phyloP scores from a whole-genome alignment of 768 basidiomycete species.

The Stropharia rugosoannulata region DNA sequence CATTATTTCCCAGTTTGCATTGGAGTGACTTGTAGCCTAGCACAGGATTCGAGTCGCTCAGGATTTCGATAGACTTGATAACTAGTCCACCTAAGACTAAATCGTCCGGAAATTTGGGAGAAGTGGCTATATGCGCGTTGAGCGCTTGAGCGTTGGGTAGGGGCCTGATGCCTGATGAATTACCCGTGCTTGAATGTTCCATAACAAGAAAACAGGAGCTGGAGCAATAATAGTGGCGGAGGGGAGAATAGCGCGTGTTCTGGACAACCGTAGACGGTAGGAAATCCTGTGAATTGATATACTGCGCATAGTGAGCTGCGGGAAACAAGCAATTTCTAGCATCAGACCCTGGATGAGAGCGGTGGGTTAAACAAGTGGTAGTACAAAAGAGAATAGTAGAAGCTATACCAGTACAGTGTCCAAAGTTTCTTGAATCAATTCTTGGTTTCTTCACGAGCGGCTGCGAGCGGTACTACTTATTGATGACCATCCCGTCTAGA shows the following conservation, averaged over 20 bases:
- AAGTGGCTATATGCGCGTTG: conserved; percentile 7
- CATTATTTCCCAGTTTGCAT: conserved; percentile 16
- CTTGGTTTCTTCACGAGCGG: no score
- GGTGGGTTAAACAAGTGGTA: no score
- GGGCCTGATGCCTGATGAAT: neutral
- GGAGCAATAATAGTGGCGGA: neutral
- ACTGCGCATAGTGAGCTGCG: neutral
- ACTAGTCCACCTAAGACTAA: conserved; percentile 8
- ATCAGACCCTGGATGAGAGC: neutral
- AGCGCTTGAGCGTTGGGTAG: conserved; percentile 11
- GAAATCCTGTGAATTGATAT: neutral
- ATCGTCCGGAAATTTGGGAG: conserved; percentile 10
- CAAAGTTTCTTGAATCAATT: no score
- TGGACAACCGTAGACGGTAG: neutral
- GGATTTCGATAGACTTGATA: conserved; percentile 9
- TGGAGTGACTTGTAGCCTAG: conserved; percentile 13
- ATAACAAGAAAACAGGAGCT: neutral
- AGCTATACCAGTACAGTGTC: no score
- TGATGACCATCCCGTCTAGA: no score
- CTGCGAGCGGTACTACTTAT: no score
- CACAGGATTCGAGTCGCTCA: conserved; percentile 6
- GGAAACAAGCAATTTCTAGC: neutral
- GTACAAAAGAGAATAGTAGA: no score
- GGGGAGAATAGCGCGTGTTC: neutral
- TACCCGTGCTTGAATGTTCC: neutral